These are phyloP conservation scores for Magnolia kwangsiensis DNA, from an alignment of 164 flowering plant species.

Conservation along the genomic window DNA sequence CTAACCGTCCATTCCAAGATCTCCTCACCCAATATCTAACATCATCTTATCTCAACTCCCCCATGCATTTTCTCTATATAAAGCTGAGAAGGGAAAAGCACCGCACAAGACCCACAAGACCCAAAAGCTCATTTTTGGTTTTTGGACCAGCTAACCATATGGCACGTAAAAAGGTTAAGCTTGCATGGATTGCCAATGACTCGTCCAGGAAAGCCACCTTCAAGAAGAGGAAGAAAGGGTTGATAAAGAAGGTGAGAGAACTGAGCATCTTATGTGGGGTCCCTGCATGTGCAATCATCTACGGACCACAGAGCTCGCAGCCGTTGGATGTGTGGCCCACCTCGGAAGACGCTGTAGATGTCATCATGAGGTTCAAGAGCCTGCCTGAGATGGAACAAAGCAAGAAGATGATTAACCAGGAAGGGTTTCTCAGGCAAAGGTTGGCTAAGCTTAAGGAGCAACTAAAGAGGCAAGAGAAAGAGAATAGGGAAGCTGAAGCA, in stretches of 20 bases:
- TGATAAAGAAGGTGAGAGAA: constrained; percentile 65
- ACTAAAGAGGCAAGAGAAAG: constrained; percentile 39
- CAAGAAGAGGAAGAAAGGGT: constrained; percentile 63
- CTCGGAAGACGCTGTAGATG: constrained; percentile 27
- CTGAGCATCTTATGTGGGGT: constrained; percentile 62
- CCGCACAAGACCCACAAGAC: not conserved
- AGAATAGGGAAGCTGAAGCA: constrained; percentile 45
- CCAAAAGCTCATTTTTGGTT: not conserved
- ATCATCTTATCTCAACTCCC: not conserved
- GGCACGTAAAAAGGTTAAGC: constrained; percentile 68
- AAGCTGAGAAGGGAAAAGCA: not conserved
- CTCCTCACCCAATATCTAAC: not conserved
- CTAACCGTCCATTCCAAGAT: not conserved
- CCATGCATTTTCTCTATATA: not conserved
- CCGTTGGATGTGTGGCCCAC: constrained; percentile 65
- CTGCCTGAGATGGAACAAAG: constrained; percentile 66
- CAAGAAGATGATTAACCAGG: constrained; percentile 76
- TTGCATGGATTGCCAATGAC: constrained; percentile 52
- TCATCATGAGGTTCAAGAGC: constrained; percentile 37
- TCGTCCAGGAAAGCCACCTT: constrained; percentile 53
- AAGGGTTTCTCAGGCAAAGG: constrained; percentile 46
- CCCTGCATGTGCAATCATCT: constrained; percentile 49
- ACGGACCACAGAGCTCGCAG: constrained; percentile 34
- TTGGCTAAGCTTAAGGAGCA: constrained; percentile 46
- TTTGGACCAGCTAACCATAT: constrained; percentile 25